phyloP scores from a whole-genome alignment of 129 eudicot species.

The Flaveria linearis region DNA sequence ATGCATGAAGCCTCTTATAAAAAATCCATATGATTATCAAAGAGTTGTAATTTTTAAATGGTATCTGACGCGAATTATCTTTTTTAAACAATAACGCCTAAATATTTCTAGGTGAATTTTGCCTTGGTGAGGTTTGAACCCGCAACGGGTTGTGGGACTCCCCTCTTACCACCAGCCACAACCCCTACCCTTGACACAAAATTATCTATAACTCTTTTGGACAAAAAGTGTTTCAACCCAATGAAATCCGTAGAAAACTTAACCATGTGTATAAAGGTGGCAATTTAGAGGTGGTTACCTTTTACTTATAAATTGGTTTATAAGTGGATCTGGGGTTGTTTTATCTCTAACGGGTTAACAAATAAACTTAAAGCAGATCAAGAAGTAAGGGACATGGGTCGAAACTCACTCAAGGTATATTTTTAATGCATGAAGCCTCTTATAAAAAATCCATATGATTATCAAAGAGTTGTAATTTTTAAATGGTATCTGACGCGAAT shows the following conservation, averaged over 20 bases:
- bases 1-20: background rate
- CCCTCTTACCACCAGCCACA: too few species aligned
- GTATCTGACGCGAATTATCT: too few species aligned
- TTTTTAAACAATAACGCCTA: too few species aligned
- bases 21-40: background rate
- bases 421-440: background rate
- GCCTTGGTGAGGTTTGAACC: too few species aligned
- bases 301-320: background rate
- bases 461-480: background rate
- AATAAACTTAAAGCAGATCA: background rate
- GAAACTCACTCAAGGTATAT: background rate
- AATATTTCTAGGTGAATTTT: too few species aligned
- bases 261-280: background rate
- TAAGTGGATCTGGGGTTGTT: background rate
- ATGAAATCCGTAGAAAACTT: background rate
- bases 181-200: background rate
- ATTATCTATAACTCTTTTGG: background rate
- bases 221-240: background rate
- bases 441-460: background rate
- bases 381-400: background rate
- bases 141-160: too few species aligned
- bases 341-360: background rate
- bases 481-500: too few species aligned
- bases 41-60: background rate
- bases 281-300: background rate